A percentile compares a stretch with the other conserved stretches of the same genome.
Conservation (phyloP, 2,329 filamentous ascomycete species). For the Aspergillus unguis region DNA sequence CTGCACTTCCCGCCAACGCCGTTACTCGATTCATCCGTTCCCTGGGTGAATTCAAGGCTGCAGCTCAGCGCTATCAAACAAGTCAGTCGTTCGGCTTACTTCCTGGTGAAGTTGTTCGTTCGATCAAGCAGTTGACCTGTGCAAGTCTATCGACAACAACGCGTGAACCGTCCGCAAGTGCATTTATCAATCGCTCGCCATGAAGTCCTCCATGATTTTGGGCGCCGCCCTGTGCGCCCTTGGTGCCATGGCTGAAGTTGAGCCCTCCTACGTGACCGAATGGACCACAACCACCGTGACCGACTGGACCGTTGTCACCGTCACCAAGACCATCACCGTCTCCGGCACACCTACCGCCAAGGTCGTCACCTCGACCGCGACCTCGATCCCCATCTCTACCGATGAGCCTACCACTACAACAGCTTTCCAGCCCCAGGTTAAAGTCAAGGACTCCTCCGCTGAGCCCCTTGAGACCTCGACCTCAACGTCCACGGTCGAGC, state of each 20-base stretch:
- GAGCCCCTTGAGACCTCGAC: not conserved
- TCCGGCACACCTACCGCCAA: slow-evolving; percentile 4
- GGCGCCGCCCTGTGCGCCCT: slow-evolving; percentile 37
- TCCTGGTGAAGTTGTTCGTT: slow-evolving; percentile 36
- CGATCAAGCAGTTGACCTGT: slow-evolving; percentile 33
- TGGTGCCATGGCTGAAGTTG: slow-evolving; percentile 32
- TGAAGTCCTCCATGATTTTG: slow-evolving; percentile 36
- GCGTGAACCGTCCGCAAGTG: slow-evolving; percentile 6
- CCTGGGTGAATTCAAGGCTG: slow-evolving; percentile 5
- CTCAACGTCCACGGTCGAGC: slow-evolving; percentile 4
- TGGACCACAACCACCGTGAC: slow-evolving; percentile 17
- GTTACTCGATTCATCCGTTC: slow-evolving; percentile 7
- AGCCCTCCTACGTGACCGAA: slow-evolving; percentile 32
- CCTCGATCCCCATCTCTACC: not conserved
- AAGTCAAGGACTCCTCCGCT: not conserved
- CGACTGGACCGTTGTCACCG: slow-evolving; percentile 36
- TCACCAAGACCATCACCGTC: slow-evolving; percentile 36
- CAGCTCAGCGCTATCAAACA: slow-evolving; percentile 7
- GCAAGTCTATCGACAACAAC: slow-evolving; percentile 17
- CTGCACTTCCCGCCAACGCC: slow-evolving; percentile 24
- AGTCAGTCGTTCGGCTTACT: slow-evolving; percentile 22
- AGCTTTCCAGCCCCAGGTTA: not conserved
- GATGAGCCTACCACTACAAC: slow-evolving; percentile 2
- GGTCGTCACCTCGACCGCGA: not conserved
- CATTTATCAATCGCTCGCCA: slow-evolving; percentile 14